phyloP scores from a whole-genome alignment of 2,329 filamentous ascomycete species.

The Fusarium coffeatum region DNA sequence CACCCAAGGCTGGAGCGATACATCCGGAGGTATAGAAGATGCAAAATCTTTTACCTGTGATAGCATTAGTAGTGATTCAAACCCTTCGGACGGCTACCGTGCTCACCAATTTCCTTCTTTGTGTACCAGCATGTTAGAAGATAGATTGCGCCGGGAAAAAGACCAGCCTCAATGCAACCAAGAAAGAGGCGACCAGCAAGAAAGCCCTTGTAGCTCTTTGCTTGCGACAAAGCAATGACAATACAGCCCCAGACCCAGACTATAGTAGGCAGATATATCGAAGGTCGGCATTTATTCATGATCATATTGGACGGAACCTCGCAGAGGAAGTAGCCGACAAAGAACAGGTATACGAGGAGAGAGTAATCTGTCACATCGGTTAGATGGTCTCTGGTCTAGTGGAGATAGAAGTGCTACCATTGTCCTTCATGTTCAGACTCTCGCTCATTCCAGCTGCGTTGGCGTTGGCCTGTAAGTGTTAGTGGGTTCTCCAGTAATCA shows the following conservation, averaged over 20 bases:
- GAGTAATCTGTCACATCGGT: background rate
- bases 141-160: conserved; percentile 63
- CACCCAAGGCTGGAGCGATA: conserved; percentile 24
- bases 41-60: conserved; percentile 27
- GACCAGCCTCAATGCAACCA: conserved; percentile 63
- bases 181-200: conserved; percentile 60
- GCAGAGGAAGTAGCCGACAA: conserved; percentile 64
- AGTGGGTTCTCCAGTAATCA: rapidly evolving
- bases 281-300: conserved; percentile 61
- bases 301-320: conserved; percentile 66
- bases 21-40: conserved; percentile 34
- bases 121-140: conserved; percentile 69
- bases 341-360: conserved; percentile 53
- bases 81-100: rapidly evolving
- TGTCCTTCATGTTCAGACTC: background rate
- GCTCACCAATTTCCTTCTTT: conserved; percentile 32
- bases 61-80: background rate
- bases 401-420: background rate
- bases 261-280: conserved; percentile 60
- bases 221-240: conserved; percentile 60
- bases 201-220: conserved; percentile 60
- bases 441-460: conserved; percentile 12
- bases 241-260: conserved; percentile 59
- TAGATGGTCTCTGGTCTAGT: too few relatives aligned
- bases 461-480: background rate